Percentiles rank a stretch among this genome's conserved stretches.
phyloP scores from a whole-genome alignment of 306 rosid species.

The Prunus mongolica region DNA sequence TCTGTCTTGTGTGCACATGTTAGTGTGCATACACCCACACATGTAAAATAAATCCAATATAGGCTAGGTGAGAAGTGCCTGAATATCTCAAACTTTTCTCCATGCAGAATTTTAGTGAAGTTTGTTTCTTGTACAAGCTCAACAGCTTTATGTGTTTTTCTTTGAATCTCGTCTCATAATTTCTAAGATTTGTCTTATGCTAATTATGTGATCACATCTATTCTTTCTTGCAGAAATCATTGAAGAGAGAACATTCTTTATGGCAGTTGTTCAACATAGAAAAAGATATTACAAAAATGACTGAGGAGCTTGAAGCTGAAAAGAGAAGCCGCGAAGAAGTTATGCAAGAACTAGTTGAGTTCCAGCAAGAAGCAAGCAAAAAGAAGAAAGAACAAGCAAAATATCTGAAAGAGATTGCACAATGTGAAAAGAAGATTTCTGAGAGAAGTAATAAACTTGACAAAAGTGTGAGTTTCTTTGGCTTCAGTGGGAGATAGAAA shows the following conservation, averaged over 20 bases:
- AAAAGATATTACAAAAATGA: slow-evolving; percentile 60
- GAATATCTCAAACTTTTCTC: not conserved
- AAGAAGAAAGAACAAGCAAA: slow-evolving; percentile 89
- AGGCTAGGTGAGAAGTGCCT: not conserved
- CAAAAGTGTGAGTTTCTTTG: slow-evolving; percentile 64
- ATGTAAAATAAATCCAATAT: not conserved
- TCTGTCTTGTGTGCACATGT: not conserved
- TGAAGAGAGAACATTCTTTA: slow-evolving; percentile 77
- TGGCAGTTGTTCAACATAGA: slow-evolving; percentile 87
- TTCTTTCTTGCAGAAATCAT: slow-evolving; percentile 60
- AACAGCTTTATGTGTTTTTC: not conserved
- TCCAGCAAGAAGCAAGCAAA: slow-evolving; percentile 64
- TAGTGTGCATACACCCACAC: not conserved
- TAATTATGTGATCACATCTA: slow-evolving; percentile 12
- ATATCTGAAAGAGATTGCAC: slow-evolving; percentile 67
- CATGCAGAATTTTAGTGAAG: not conserved
- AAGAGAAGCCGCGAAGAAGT: slow-evolving; percentile 58
- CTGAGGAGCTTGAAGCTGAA: slow-evolving; percentile 75
- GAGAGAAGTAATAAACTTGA: slow-evolving; percentile 82
- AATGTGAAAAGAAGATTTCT: slow-evolving; percentile 67
- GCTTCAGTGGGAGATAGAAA: not conserved
- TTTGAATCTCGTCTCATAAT: slow-evolving; percentile 8
- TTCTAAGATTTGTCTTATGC: not conserved
- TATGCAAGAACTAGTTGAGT: slow-evolving; percentile 61
- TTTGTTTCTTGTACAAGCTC: not conserved